These are phyloP conservation scores for Zalaria obscura DNA, from an alignment of 2,329 filamentous ascomycete species.

Conservation along the genomic window DNA sequence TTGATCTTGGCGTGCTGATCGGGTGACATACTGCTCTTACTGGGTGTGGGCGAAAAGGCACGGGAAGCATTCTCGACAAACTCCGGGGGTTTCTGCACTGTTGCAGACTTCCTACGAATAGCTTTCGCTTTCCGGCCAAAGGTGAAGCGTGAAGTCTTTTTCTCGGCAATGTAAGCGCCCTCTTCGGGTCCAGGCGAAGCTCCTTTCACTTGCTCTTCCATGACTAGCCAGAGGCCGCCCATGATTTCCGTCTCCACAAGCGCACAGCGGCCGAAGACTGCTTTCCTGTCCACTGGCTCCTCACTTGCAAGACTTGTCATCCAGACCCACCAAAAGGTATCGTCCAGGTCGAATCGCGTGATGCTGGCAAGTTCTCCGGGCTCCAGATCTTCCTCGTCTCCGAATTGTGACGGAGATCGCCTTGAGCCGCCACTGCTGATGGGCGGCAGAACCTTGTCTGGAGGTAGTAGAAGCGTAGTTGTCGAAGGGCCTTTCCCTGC, in stretches of 20 bases:
- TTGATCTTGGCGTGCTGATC: slow-evolving; percentile 92
- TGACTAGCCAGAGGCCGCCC: slow-evolving; percentile 75
- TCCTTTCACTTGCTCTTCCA: slow-evolving; percentile 93
- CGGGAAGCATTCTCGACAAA: slow-evolving; percentile 22
- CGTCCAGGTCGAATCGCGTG: slow-evolving; percentile 70
- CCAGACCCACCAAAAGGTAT: slow-evolving; percentile 99
- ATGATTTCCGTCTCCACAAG: slow-evolving; percentile 77
- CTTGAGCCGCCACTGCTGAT: slow-evolving; percentile 57
- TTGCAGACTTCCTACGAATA: slow-evolving; percentile 54
- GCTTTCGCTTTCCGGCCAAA: slow-evolving; percentile 58
- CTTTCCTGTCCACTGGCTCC: slow-evolving; percentile 72
- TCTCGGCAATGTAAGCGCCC: slow-evolving; percentile 84
- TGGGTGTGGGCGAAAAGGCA: slow-evolving; percentile 38
- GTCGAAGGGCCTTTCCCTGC: slow-evolving; percentile 34
- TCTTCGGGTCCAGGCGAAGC: slow-evolving; percentile 73
- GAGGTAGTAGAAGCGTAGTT: slow-evolving; percentile 65
- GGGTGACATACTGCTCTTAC: slow-evolving; percentile 72
- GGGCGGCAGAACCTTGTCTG: slow-evolving; percentile 80
- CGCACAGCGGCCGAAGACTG: slow-evolving; percentile 86
- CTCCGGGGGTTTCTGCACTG: slow-evolving; percentile 25
- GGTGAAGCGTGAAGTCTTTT: slow-evolving; percentile 76
- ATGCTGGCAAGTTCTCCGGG: slow-evolving; percentile 94
- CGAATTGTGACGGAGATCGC: slow-evolving; percentile 38
- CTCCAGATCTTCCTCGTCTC: slow-evolving; percentile 59
- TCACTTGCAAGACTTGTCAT: slow-evolving; percentile 91